phyloP scores from a whole-genome alignment of 768 basidiomycete species.

The Xerocomellus dryophilus region DNA sequence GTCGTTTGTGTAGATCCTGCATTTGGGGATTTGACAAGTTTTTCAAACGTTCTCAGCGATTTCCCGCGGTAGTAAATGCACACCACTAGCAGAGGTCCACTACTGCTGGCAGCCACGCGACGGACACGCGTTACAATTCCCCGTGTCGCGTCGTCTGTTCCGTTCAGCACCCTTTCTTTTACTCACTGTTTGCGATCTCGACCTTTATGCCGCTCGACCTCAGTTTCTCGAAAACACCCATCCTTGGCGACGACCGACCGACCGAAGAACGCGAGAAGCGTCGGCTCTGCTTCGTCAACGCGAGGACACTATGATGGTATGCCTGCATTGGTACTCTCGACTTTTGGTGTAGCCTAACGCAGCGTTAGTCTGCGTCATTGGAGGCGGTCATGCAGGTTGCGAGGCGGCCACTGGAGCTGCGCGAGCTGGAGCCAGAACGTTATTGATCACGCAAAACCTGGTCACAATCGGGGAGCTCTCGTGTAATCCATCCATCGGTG shows the following conservation, averaged over 20 bases:
- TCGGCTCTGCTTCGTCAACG: not conserved
- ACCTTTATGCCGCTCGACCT: not conserved
- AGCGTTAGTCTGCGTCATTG: conserved; percentile 75
- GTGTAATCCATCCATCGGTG: conserved; percentile 91
- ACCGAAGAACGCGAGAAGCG: not conserved
- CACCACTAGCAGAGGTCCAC: not conserved
- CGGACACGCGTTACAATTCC: not conserved
- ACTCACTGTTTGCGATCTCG: not conserved
- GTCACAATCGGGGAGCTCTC: conserved; percentile 83
- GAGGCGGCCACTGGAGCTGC: conserved; percentile 89
- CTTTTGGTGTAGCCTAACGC: conserved; percentile 33
- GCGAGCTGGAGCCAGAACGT: conserved; percentile 73
- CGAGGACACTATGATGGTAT: conserved; percentile 26
- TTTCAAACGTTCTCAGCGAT: not conserved
- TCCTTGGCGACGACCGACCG: not conserved
- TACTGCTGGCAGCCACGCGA: conserved; percentile 7
- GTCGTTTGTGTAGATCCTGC: not conserved
- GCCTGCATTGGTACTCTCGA: not conserved
- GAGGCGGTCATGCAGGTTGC: conserved; percentile 90
- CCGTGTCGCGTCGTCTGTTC: not conserved
- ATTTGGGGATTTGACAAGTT: not conserved
- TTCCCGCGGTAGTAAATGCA: conserved; percentile 1
- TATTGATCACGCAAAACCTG: conserved; percentile 78
- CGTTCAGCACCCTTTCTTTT: not conserved
- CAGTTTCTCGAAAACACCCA: not conserved